Conservation (phyloP, 768 basidiomycete species). For the Mycena kentingensis region DNA sequence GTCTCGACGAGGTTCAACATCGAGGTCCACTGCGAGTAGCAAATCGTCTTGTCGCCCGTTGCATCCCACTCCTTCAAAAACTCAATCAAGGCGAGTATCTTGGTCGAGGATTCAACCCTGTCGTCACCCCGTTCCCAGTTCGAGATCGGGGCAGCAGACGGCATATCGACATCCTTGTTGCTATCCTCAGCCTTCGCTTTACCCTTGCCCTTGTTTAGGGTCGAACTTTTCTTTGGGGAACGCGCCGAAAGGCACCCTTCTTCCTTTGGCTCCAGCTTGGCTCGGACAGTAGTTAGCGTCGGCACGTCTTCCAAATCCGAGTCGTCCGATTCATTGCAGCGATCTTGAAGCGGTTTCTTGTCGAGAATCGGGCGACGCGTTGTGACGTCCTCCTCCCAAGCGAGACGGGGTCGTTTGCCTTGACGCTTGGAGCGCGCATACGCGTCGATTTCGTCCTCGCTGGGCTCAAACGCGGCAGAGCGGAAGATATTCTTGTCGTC, state of each 20-base stretch:
- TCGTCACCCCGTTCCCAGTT: conserved; percentile 64
- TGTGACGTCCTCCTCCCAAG: conserved; percentile 24
- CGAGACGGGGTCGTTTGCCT: conserved; percentile 24
- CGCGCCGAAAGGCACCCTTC: too few relatives aligned
- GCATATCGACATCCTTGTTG: conserved; percentile 31
- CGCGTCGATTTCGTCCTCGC: conserved; percentile 53
- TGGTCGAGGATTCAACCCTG: conserved; percentile 65
- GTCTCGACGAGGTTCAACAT: conserved; percentile 71
- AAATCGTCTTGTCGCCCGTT: conserved; percentile 68
- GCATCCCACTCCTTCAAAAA: conserved; percentile 60
- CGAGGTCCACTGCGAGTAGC: conserved; percentile 76
- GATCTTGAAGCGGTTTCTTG: conserved; percentile 29
- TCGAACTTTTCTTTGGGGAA: background rate
- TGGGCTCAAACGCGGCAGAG: conserved; percentile 68
- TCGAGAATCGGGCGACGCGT: conserved; percentile 32
- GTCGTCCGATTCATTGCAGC: conserved; percentile 48
- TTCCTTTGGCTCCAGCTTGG: conserved; percentile 38
- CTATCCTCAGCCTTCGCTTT: conserved; percentile 18
- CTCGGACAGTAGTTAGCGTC: conserved; percentile 36
- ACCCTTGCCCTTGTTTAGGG: conserved; percentile 32
- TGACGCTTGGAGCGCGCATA: conserved; percentile 40
- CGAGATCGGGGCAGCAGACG: conserved; percentile 46
- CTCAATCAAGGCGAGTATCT: conserved; percentile 61
- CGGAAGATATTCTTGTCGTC: conserved; percentile 55
- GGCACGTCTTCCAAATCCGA: conserved; percentile 52